Base-by-base conservation (phyloP, 2,329 filamentous ascomycete genomes). In the Mycogone perniciosa region DNA sequence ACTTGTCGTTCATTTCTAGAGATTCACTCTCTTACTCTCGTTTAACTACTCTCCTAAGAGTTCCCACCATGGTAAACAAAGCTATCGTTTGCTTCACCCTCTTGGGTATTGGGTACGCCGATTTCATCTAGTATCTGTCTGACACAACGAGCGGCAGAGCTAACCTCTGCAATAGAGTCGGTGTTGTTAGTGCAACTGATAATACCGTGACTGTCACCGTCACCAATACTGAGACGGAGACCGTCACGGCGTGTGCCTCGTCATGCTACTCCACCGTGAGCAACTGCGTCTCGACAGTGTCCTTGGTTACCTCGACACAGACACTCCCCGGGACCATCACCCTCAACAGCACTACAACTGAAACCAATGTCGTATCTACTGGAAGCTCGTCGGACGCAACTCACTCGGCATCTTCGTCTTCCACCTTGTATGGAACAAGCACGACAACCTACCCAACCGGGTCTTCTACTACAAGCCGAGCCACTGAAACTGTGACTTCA, bases 211-310 rank as follows among this genome's bases (percentile, higher is more conserved):
- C 67, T 7, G 60, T 68, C 20, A 67, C 64, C 6, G 44, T 46
- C 7, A 65, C 64, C 2, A 50, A 64, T 6, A 70, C 67, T 6
- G 60, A 68, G 29, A 66, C 64, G 5, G 34, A 56, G 39, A 67
- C 66, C 2, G 56, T 64, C 27, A 63, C 60, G 0, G 61, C 54
- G 7, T 70, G 63, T 40, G 60, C 62, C 1, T 54, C 61, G 4
- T 60, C 60, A 7, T 62, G 57, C 44, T 60, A 57, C 44, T 50
- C 54, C 31, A 38, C 31, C 1, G 20, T 50, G 31, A 50, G 41
- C 9, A 44, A 43, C 13, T 53, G 51, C n/a, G 30, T 46, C 4
- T 51, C 44, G 4, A 51, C 44, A 10, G n/a, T 42, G 4, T 44
- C 43, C 3, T 8, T 38, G 37, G 20, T 37, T 27, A 6, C 37